These are phyloP conservation scores for Plasmodium vinckei DNA, from an alignment of 169 alveolate genomes.

Conservation along the genomic window DNA sequence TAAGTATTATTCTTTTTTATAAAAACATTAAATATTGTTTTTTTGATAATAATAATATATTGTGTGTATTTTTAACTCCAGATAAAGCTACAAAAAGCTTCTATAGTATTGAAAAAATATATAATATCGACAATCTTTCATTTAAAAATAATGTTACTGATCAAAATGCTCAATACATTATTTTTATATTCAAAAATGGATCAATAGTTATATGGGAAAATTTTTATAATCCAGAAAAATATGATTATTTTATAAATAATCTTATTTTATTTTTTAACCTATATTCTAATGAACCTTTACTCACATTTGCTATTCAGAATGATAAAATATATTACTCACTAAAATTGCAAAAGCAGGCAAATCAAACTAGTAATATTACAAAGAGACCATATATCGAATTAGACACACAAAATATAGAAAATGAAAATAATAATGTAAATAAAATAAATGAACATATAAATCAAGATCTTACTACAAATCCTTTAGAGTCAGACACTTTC, in stretches of 20 bases:
- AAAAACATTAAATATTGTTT: conserved; percentile 24
- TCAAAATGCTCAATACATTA: conserved; percentile 17
- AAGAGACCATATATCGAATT: too few relatives aligned
- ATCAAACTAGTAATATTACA: too few relatives aligned
- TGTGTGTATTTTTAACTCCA: conserved; percentile 62
- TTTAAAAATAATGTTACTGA: conserved; percentile 27
- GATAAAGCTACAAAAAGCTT: conserved; percentile 12
- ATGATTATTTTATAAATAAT: conserved; percentile 72
- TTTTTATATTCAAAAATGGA: conserved; percentile 79
- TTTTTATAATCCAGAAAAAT: conserved; percentile 56
- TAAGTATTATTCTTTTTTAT: conserved; percentile 32
- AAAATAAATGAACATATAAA: not conserved
- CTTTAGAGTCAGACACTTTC: not conserved
- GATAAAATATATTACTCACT: conserved; percentile 47
- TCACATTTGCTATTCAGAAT: conserved; percentile 65
- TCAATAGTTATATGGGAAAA: conserved; percentile 80
- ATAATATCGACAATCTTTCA: conserved; percentile 15
- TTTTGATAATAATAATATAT: conserved; percentile 31
- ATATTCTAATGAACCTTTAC: conserved; percentile 70
- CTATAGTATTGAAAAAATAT: conserved; percentile 25
- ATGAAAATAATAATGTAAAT: conserved; percentile 1
- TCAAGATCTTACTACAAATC: not conserved
- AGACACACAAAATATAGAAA: not conserved
- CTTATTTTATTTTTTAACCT: conserved; percentile 67
- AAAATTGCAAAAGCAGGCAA: too few relatives aligned